A percentile compares a stretch with the other conserved stretches of the same genome.
Conservation (phyloP, 2,329 filamentous ascomycete genomes). For the Orbilia brochopaga region DNA sequence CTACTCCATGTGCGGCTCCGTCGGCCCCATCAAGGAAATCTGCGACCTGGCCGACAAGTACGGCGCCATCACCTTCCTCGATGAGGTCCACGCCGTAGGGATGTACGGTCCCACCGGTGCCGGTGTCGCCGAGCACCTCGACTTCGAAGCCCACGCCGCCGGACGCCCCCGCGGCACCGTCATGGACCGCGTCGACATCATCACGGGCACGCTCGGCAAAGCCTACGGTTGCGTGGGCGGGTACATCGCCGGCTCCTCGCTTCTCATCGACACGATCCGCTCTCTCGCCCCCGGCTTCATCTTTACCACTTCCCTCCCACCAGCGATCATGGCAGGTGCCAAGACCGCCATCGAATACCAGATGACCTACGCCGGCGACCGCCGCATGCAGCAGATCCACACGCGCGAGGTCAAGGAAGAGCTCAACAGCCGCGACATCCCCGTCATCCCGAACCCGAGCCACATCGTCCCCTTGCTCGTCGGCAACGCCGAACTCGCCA, state of each 20-base stretch:
- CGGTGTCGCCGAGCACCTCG: slow-evolving; percentile 95
- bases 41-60: slow-evolving; percentile 98
- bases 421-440: slow-evolving; percentile 79
- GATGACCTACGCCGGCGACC: slow-evolving; percentile 80
- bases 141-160: slow-evolving; percentile 82
- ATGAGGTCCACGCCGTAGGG: slow-evolving; percentile 97
- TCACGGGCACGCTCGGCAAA: slow-evolving; percentile 95
- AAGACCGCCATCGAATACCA: slow-evolving; percentile 93
- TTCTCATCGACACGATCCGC: slow-evolving; percentile 88
- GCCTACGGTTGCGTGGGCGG: slow-evolving; percentile 97
- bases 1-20: slow-evolving; percentile 98
- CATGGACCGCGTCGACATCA: slow-evolving; percentile 96
- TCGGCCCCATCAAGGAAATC: slow-evolving; percentile 93
- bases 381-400: slow-evolving; percentile 91
- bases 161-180: slow-evolving; percentile 79
- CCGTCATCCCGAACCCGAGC: slow-evolving; percentile 95
- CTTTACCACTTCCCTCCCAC: slow-evolving; percentile 95
- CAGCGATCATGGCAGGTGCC: slow-evolving; percentile 95
- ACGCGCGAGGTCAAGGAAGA: slow-evolving; percentile 91
- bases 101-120: slow-evolving; percentile 98
- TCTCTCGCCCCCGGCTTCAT: slow-evolving; percentile 97
- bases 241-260: slow-evolving; percentile 89
- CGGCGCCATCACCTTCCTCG: slow-evolving; percentile 93
- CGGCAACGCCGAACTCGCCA: slow-evolving; percentile 90
- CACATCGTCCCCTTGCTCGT: slow-evolving; percentile 95